A percentile compares a stretch with the other conserved stretches of the same genome.
Conservation (phyloP, 2,329 filamentous ascomycete species). For the Coleophoma cylindrospora region DNA sequence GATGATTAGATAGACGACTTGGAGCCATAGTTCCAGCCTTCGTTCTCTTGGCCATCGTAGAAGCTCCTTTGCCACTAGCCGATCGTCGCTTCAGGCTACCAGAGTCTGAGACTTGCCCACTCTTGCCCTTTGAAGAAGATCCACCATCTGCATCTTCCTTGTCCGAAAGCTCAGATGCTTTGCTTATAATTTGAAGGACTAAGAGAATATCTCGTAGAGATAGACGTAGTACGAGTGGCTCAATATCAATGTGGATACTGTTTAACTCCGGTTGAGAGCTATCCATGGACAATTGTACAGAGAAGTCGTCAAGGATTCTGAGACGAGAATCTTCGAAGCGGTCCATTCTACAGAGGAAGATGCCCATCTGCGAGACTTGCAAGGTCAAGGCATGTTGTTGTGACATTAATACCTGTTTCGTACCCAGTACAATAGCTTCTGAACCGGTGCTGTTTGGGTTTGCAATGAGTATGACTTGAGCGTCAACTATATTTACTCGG, state of each 20-base stretch:
- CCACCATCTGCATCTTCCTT: slow-evolving; percentile 45
- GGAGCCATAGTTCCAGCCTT: slow-evolving; percentile 29
- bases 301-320: slow-evolving; percentile 95
- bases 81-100: slow-evolving; percentile 47
- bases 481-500: slow-evolving; percentile 90
- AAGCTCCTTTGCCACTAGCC: slow-evolving; percentile 50
- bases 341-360: slow-evolving; percentile 99
- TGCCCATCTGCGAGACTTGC: slow-evolving; percentile 89
- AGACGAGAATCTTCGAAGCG: slow-evolving; percentile 86
- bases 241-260: slow-evolving; percentile 81
- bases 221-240: slow-evolving; percentile 84
- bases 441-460: slow-evolving; percentile 87
- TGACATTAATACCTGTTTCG: slow-evolving; percentile 87
- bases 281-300: slow-evolving; percentile 84
- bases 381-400: slow-evolving; percentile 92
- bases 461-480: slow-evolving; percentile 92
- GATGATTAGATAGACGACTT: slow-evolving; percentile 32
- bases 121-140: slow-evolving; percentile 46
- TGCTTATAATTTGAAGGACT: slow-evolving; percentile 85
- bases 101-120: slow-evolving; percentile 38
- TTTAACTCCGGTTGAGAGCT: slow-evolving; percentile 56
- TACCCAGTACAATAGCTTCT: slow-evolving; percentile 91
- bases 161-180: slow-evolving; percentile 82
- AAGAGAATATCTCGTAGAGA: slow-evolving; percentile 93
- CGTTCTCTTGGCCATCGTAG: slow-evolving; percentile 42